phyloP scores from a whole-genome alignment of 2,329 filamentous ascomycete genomes.

The Aspergillus bombycis region DNA sequence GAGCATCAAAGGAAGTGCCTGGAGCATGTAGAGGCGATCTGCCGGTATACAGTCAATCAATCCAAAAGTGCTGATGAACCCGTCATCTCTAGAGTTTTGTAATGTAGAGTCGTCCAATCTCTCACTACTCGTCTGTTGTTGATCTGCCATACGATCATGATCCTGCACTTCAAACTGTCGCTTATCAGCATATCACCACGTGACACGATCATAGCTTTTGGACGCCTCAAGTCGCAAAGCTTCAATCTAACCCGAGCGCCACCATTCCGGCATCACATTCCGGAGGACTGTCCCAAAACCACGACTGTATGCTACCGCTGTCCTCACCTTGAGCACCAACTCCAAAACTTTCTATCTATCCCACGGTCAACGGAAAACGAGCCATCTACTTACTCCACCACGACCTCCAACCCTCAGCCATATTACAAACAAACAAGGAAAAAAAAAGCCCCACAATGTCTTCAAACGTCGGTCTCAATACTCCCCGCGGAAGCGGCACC shows the following conservation, averaged over 20 bases:
- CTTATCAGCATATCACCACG: slow-evolving; percentile 5
- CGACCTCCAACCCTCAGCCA: neutral
- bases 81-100: neutral
- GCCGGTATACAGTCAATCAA: slow-evolving; percentile 27
- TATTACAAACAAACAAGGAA: slow-evolving; percentile 43
- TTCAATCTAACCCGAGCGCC: neutral
- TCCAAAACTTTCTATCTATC: neutral
- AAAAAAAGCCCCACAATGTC: slow-evolving; percentile 64
- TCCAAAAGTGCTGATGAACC: slow-evolving; percentile 16
- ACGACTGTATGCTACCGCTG: neutral
- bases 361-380: neutral
- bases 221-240: neutral
- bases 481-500: slow-evolving; percentile 90
- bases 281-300: neutral
- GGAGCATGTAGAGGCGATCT: slow-evolving; percentile 21
- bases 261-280: neutral
- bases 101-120: neutral
- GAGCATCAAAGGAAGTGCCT: slow-evolving; percentile 21
- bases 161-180: neutral
- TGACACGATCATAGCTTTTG: neutral
- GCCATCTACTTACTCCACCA: neutral
- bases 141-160: neutral
- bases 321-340: no score
- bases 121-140: no score
- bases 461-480: slow-evolving; percentile 94